Conservation (phyloP, 768 basidiomycete genomes). For the Pleurotus tuber-regium region DNA sequence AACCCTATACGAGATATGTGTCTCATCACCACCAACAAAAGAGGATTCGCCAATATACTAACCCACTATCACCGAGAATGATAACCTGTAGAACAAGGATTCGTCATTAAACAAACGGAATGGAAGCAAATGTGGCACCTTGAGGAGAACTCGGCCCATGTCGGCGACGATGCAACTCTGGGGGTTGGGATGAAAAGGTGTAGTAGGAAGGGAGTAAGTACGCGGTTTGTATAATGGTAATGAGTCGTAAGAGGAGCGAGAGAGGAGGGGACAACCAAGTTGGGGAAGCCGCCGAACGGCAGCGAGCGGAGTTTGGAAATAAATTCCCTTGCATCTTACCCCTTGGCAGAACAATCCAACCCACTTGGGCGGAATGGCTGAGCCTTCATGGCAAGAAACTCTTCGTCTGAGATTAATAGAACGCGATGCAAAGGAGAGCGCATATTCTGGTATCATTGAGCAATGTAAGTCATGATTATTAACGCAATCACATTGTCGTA, state of each 20-base stretch:
- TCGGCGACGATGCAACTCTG: conserved; percentile 20
- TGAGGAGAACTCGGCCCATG: conserved; percentile 87
- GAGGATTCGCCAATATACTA: conserved; percentile 33
- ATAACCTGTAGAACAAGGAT: conserved; percentile 66
- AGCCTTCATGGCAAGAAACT: conserved; percentile 83
- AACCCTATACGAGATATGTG: conserved; percentile 52
- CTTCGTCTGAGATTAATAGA: conserved; percentile 76
- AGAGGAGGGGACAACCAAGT: conserved; percentile 1
- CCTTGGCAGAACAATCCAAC: not conserved
- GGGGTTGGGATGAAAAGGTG: conserved; percentile 21
- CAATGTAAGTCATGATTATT: conserved; percentile 82
- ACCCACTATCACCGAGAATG: conserved; percentile 98
- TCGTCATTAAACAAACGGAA: no score
- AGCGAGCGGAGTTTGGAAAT: conserved; percentile 6
- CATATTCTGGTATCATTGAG: conserved; percentile 83
- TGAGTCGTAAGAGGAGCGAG: no score
- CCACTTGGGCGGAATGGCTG: conserved; percentile 54
- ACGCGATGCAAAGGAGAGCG: conserved; percentile 78
- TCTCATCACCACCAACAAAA: not conserved
- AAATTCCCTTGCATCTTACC: not conserved
- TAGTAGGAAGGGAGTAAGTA: conserved; percentile 14
- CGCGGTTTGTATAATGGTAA: not conserved
- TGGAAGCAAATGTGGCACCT: conserved; percentile 42
- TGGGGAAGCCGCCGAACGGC: conserved; percentile 6
- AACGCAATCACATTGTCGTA: conserved; percentile 15